Evolutionary conservation across 768 basidiomycete species (phyloP), one percentile per base, ranked within the genome.

Genomic region (Leccinum variicolor): DNA sequence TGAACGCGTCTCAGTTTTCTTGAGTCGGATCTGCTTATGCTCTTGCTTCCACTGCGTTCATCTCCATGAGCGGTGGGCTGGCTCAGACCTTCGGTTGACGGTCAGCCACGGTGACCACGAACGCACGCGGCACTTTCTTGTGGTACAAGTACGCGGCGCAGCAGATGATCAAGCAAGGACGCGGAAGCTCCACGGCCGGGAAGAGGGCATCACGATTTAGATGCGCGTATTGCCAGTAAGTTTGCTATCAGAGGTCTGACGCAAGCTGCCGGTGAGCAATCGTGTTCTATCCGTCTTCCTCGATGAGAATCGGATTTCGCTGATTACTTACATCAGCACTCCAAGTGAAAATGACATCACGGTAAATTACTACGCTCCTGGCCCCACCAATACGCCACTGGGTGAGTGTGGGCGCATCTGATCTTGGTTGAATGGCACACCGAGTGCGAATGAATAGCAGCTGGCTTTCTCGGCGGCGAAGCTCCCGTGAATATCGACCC

Each of bases 11-110:
- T 39, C 66, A 77, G 26, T 81, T 77, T 53, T 59, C 74, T 1
- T 83, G 81, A 81, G 69, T 82, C 23, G 79, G 74, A 2, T 65
- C 73, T 3, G 76, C 79, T 3, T 84, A 78, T 56, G 68, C 76
- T 0, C 53, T 83, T 4, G 45, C 77, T 1, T 70, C 73, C 0
- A 76, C 79, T 4, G 75, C 78, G 0, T 61, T 77, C 47, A 66
- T 81, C 9, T 79, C 79, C 0, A 59, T 77, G 58, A 69, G 69
- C 28, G 76, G 77, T 4, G 69, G 71, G 11, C 60, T 78, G 0
- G 74, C 76, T 3, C 66, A 77, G 62, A 66, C 75, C 1, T 78
- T 81, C 50, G 79, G 79, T 6, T 68, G 79, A 0, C 63, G 67
- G 5, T 68, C 73, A 3, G 61, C 73, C 14, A 58, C 77, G n/a